phyloP scores from a whole-genome alignment of 1,139 yeast genomes.

The Diutina rugosa region DNA sequence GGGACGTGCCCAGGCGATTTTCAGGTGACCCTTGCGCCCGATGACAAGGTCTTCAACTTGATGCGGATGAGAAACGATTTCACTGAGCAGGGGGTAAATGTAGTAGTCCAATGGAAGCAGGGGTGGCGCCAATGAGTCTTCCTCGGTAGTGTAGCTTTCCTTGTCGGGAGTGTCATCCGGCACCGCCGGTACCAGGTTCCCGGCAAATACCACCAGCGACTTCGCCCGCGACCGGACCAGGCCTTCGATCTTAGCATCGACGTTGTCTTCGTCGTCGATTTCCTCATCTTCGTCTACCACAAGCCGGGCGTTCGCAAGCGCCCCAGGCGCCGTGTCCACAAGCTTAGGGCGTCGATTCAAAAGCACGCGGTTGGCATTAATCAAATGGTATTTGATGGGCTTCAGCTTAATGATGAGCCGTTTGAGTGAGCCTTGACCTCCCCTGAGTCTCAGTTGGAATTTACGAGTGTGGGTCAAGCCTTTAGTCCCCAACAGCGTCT shows the following conservation, averaged over 20 bases:
- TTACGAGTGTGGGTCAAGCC: not conserved
- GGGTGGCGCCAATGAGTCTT: not conserved
- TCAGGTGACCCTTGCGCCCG: constrained; percentile 70
- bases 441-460: not conserved
- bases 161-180: not conserved
- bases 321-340: constrained; percentile 5
- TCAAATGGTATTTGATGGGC: constrained; percentile 29
- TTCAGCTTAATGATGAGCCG: constrained; percentile 27
- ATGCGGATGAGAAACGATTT: not conserved
- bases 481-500: not conserved
- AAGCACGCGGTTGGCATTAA: constrained; percentile 31
- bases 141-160: not conserved
- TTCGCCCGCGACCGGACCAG: not conserved
- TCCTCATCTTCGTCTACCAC: constrained; percentile 3
- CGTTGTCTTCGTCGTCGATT: not conserved
- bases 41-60: constrained; percentile 58
- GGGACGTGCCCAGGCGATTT: constrained; percentile 55
- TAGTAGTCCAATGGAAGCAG: not conserved
- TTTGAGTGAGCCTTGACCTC: constrained; percentile 12
- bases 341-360: constrained; percentile 20
- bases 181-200: not conserved
- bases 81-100: not conserved
- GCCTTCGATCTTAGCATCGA: not conserved
- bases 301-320: not conserved
- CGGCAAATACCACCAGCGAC: not conserved